Percentiles rank a stretch among this genome's conserved stretches.
These are phyloP conservation scores for Whalleya microplaca DNA, from an alignment of 2,329 filamentous ascomycete genomes.

Conservation along the genomic window DNA sequence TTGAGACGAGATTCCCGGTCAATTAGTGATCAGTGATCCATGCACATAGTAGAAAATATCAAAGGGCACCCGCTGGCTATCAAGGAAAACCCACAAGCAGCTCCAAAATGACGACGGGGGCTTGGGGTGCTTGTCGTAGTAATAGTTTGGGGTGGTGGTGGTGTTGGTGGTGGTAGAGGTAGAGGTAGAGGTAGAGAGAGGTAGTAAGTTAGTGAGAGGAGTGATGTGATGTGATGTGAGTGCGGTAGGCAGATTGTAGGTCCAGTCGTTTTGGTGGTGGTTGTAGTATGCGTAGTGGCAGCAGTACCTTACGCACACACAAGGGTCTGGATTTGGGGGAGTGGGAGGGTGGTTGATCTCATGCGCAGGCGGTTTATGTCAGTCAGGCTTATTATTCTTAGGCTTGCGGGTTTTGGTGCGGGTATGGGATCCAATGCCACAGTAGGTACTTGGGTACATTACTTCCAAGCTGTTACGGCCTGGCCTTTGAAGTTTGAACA, in stretches of 20 bases:
- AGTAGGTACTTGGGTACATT: slow-evolving; percentile 5
- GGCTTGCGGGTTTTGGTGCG: slow-evolving; percentile 19
- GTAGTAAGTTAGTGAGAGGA: slow-evolving; percentile 3
- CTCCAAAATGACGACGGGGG: slow-evolving; percentile 26
- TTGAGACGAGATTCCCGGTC: slow-evolving; percentile 9
- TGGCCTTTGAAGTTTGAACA: too few species aligned
- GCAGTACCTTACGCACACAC: slow-evolving; percentile 22
- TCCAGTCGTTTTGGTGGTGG: too few species aligned
- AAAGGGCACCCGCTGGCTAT: slow-evolving; percentile 18
- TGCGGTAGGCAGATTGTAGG: slow-evolving; percentile 11
- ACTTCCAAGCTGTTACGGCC: neutral
- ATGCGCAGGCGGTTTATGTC: slow-evolving; percentile 23
- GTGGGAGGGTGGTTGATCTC: slow-evolving; percentile 15
- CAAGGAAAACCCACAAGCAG: slow-evolving; percentile 19
- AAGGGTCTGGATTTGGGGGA: slow-evolving; percentile 22
- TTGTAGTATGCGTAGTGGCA: too few species aligned
- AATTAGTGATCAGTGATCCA: slow-evolving; percentile 20
- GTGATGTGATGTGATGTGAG: slow-evolving; percentile 24
- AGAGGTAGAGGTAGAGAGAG: neutral
- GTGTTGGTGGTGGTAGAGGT: slow-evolving; percentile 12
- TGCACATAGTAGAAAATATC: slow-evolving; percentile 16
- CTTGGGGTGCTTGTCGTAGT: slow-evolving; percentile 14
- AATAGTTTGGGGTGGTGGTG: neutral
- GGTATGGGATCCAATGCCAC: neutral
- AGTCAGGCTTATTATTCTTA: slow-evolving; percentile 7